phyloP scores from a whole-genome alignment of 2,329 filamentous ascomycete genomes.

The Ascosphaera acerosa region DNA sequence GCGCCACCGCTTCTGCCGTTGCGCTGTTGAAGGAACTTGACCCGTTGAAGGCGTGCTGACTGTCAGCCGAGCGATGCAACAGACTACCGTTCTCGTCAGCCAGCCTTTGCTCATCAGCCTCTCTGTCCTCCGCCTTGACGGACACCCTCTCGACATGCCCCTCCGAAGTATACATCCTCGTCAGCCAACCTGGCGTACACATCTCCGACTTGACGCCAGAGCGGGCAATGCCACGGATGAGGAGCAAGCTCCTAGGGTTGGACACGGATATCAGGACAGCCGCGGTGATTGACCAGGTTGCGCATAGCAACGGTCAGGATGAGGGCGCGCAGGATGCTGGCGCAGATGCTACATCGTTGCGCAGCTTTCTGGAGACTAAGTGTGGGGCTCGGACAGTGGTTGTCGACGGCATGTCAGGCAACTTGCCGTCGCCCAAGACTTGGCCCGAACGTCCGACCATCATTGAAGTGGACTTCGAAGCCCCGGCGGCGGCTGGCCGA shows the following conservation, averaged over 20 bases:
- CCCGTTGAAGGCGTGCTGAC: slow-evolving; percentile 1
- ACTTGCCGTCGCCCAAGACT: too few species aligned
- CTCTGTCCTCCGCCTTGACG: slow-evolving; percentile 19
- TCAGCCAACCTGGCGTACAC: slow-evolving; percentile 51
- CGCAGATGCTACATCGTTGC: slow-evolving; percentile 21
- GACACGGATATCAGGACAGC: slow-evolving; percentile 28
- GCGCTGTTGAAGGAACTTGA: not conserved
- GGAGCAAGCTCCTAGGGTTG: slow-evolving; percentile 22
- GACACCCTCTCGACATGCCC: slow-evolving; percentile 37
- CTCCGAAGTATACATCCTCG: slow-evolving; percentile 49
- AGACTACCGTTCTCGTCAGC: not conserved
- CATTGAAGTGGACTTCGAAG: slow-evolving; percentile 21
- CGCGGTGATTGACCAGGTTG: slow-evolving; percentile 27
- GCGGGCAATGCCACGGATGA: slow-evolving; percentile 28
- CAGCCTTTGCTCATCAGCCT: slow-evolving; percentile 5
- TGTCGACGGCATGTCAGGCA: too few species aligned
- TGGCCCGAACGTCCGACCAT: too few species aligned
- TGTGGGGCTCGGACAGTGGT: slow-evolving; percentile 22
- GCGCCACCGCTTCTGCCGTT: slow-evolving; percentile 15
- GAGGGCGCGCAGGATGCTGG: too few species aligned
- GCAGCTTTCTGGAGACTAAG: slow-evolving; percentile 18
- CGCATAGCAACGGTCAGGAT: too few species aligned
- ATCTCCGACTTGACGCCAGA: slow-evolving; percentile 37
- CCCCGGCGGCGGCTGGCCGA: slow-evolving; percentile 13
- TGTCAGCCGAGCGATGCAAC: not conserved